These are phyloP conservation scores for Xerocomus nothofagi DNA, from an alignment of 1,284 basidiomycete genomes.

Conservation along the genomic window DNA sequence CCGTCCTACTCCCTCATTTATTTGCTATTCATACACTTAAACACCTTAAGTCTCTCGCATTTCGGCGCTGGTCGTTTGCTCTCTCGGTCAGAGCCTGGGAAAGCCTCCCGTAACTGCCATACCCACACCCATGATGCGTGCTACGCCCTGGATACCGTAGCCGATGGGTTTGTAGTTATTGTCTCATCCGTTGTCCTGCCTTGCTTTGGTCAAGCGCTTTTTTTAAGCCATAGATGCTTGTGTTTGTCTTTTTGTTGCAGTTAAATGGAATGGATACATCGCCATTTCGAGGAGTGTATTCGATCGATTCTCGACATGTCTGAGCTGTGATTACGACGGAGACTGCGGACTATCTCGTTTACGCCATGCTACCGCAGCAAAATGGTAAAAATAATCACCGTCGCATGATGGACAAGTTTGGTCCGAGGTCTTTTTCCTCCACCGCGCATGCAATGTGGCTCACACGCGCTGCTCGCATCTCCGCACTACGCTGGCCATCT, in stretches of 20 bases:
- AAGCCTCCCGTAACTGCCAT: slow-evolving; percentile 3
- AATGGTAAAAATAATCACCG: slow-evolving; percentile 18
- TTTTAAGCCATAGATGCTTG: slow-evolving; percentile 15
- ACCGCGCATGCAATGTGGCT: background rate
- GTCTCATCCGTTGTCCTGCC: slow-evolving; percentile 17
- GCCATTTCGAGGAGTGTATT: background rate
- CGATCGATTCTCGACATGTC: too few species aligned
- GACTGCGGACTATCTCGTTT: slow-evolving; percentile 17
- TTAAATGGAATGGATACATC: slow-evolving; percentile 14
- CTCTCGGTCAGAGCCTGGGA: slow-evolving; percentile 17
- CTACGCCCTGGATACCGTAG: slow-evolving; percentile 29
- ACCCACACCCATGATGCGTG: slow-evolving; percentile 23
- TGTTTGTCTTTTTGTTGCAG: slow-evolving; percentile 6
- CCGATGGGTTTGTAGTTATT: slow-evolving; percentile 29
- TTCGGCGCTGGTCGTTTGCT: slow-evolving; percentile 20
- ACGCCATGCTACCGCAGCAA: slow-evolving; percentile 21
- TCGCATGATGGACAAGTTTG: too few species aligned
- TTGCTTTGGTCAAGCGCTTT: slow-evolving; percentile 31
- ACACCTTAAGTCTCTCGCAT: slow-evolving; percentile 4
- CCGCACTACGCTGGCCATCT: slow-evolving; percentile 3
- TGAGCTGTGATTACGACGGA: slow-evolving; percentile 9
- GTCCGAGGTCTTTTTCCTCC: background rate
- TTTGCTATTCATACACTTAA: slow-evolving; percentile 29
- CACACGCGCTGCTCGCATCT: slow-evolving; percentile 1
- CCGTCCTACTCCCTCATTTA: slow-evolving; percentile 11